Base-by-base conservation (phyloP, 208 protist species). In the Strigomonas culicis region DNA sequence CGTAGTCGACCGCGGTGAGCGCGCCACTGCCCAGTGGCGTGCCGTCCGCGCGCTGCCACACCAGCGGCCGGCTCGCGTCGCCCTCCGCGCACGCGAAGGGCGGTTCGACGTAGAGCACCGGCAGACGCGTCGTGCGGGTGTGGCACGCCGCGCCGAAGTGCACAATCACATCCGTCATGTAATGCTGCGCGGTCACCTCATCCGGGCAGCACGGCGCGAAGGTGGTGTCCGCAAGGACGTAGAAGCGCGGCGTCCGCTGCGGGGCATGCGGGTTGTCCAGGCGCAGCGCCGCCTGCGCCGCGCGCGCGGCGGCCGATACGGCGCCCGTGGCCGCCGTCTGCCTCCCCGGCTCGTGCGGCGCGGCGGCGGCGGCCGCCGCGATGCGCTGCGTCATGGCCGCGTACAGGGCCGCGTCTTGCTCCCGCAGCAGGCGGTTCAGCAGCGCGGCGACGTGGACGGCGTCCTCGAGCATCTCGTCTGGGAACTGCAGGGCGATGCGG, bases 201-300 rank as follows among this genome's bases (percentile, higher is more conserved):
- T 97, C 93, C 0, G 88, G 83, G 74, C 93, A 97, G 74, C 93
- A 97, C 56, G 84, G 88, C 36, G 83, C 91, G 65, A 96, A 97
- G 0, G 91, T 94, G 65, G 86, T 97, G 77, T 97, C 93, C 7
- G 86, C 90, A 6, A 97, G 58, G 11, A 95, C 77, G 66, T 90
- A 91, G 47, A 95, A 68, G 11, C 82, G 88, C 1, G 24, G 32
- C 8, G 67, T 68, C 31, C 8, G 21, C 21, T 21, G 30, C 21
- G 72, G 83, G 51, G n/a, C 68, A 27, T 67, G 80, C 36, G 53
- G 80, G 75, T 73, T 89, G 66, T 52, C 76, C 19, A 70, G 41
- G 1, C 30, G n/a, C 43, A 58, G 52, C 19, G 58, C 53, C 13
- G 36, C 55, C 1, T 52, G 0, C 3, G 62, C 30, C 17, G 59